These are phyloP conservation scores for Picea glauca DNA, from an alignment of 75 land plant genomes.

Conservation along the genomic window DNA sequence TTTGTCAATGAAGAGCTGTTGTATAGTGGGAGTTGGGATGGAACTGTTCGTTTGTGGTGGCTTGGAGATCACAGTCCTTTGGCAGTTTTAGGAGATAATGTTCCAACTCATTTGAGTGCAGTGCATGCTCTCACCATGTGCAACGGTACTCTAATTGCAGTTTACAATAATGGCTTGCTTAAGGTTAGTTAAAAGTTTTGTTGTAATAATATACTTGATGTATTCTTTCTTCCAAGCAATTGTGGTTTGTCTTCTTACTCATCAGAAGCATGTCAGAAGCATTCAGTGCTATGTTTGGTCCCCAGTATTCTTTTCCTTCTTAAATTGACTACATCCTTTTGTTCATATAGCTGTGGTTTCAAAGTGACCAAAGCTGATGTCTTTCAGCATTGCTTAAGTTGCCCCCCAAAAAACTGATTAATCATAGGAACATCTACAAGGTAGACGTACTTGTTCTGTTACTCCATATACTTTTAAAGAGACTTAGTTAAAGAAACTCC, in stretches of 20 bases:
- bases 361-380: no score
- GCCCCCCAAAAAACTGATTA: no score
- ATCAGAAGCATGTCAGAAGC: not conserved
- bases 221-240: not conserved
- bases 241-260: not conserved
- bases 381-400: no score
- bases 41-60: conserved; percentile 83
- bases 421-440: not conserved
- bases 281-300: not conserved
- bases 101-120: conserved; percentile 22
- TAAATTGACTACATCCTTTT: not conserved
- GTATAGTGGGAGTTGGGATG: conserved; percentile 98
- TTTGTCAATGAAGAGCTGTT: conserved; percentile 55
- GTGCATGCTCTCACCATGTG: conserved; percentile 40
- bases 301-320: not conserved
- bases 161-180: conserved; percentile 48
- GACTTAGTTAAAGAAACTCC: no score
- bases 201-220: not conserved
- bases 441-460: not conserved
- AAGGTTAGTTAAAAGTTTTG: conserved; percentile 31
- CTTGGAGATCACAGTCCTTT: conserved; percentile 73
- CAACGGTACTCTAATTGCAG: conserved; percentile 24
- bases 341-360: not conserved
- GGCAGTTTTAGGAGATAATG: conserved; percentile 52
- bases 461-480: no score